A percentile compares a stretch with the other conserved stretches of the same genome.
These are phyloP conservation scores for Neurospora sp. DNA, from an alignment of 495 filamentous ascomycete species.

Conservation along the genomic window DNA sequence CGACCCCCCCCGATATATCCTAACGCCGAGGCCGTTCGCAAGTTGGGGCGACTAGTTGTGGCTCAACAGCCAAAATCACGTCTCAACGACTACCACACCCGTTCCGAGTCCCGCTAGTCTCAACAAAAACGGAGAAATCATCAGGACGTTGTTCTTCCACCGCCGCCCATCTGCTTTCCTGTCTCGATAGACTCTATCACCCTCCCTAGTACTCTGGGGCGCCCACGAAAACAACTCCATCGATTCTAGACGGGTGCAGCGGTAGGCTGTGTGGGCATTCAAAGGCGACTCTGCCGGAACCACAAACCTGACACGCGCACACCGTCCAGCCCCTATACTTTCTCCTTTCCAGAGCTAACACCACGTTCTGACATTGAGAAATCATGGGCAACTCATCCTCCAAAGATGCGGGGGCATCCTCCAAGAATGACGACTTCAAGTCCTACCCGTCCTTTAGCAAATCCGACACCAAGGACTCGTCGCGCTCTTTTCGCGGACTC, in stretches of 20 bases:
- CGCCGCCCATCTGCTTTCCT: constrained; percentile 32
- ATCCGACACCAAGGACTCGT: constrained; percentile 90
- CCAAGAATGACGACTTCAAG: constrained; percentile 43
- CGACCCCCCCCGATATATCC: constrained; percentile 2
- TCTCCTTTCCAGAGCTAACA: constrained; percentile 18
- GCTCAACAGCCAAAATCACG: neutral
- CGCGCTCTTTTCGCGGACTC: constrained; percentile 75
- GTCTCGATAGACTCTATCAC: constrained; percentile 38
- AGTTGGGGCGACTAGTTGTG: neutral
- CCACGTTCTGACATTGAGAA: constrained; percentile 23
- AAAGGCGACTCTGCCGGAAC: constrained; percentile 24
- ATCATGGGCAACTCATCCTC: constrained; percentile 89
- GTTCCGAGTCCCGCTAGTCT: constrained; percentile 9
- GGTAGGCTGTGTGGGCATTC: constrained; percentile 34
- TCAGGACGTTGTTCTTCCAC: constrained; percentile 32
- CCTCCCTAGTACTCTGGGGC: constrained; percentile 31
- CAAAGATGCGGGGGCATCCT: constrained; percentile 49
- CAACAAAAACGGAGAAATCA: constrained; percentile 31
- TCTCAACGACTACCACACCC: constrained; percentile 5
- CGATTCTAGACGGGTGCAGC: constrained; percentile 30
- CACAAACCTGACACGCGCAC: constrained; percentile 31
- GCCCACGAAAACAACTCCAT: constrained; percentile 3
- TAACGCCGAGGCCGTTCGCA: constrained; percentile 10
- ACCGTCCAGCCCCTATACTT: constrained; percentile 25
- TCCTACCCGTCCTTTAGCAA: constrained; percentile 86